phyloP scores from a whole-genome alignment of 192 early-diverging fungal genomes.

The Chytriomyces sp. region DNA sequence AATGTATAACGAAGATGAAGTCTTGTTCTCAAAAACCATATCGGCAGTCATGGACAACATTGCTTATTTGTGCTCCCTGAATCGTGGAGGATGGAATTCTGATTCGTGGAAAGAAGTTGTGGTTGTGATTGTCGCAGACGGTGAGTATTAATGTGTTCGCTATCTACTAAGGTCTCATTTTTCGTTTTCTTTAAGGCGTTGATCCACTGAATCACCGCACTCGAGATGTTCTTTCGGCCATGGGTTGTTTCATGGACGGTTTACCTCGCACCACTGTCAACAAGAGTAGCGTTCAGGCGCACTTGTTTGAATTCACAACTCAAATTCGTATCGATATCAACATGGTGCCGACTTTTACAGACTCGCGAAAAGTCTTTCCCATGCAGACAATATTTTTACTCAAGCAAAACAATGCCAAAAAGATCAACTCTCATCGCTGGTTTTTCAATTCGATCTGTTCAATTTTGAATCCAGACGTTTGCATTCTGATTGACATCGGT shows the following conservation, averaged over 20 bases:
- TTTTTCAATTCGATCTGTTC: slow-evolving; percentile 77
- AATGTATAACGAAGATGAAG: slow-evolving; percentile 70
- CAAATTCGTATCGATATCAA: slow-evolving; percentile 70
- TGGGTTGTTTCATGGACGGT: slow-evolving; percentile 65
- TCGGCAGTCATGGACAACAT: slow-evolving; percentile 70
- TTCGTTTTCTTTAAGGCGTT: background rate
- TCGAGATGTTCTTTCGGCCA: slow-evolving; percentile 63
- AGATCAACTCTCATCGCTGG: slow-evolving; percentile 71
- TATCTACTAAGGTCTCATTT: slow-evolving; percentile 6
- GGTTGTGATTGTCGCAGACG: slow-evolving; percentile 74
- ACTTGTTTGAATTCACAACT: slow-evolving; percentile 60
- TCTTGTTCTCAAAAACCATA: slow-evolving; percentile 65
- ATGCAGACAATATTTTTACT: slow-evolving; percentile 89
- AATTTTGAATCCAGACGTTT: slow-evolving; percentile 66
- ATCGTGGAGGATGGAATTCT: slow-evolving; percentile 61
- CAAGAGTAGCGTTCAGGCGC: slow-evolving; percentile 48
- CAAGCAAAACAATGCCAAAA: slow-evolving; percentile 92
- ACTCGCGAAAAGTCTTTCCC: slow-evolving; percentile 61
- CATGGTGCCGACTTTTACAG: slow-evolving; percentile 66
- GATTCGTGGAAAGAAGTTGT: slow-evolving; percentile 76
- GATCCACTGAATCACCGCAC: slow-evolving; percentile 73
- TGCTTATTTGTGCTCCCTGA: slow-evolving; percentile 61
- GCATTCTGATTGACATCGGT: slow-evolving; percentile 74
- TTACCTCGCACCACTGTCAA: slow-evolving; percentile 47
- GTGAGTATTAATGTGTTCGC: slow-evolving; percentile 22